Conservation (phyloP, 2,329 filamentous ascomycete species). For the Akanthomyces uredinophilus region DNA sequence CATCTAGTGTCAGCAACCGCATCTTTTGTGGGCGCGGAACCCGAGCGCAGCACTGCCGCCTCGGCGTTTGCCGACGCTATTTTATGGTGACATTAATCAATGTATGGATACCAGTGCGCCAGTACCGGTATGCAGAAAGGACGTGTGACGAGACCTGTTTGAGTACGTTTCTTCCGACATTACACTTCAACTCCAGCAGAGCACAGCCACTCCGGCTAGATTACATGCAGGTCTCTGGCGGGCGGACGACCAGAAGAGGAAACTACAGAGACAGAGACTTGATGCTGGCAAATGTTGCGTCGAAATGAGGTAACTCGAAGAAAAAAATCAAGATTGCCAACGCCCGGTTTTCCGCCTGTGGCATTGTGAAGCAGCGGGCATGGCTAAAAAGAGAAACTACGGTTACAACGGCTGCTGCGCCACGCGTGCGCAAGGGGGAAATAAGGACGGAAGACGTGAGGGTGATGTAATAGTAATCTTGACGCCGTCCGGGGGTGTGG, state of each 20-base stretch:
- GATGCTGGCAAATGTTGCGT: neutral
- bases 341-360: no score
- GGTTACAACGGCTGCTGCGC: constrained; percentile 4
- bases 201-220: neutral
- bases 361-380: neutral
- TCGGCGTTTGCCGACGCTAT: neutral
- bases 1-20: neutral
- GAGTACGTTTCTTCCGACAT: neutral
- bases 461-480: constrained; percentile 1
- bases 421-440: neutral
- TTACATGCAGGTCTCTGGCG: neutral
- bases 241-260: neutral
- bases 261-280: no score
- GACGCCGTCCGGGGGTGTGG: neutral
- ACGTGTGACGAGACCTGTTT: neutral
- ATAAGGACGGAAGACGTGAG: neutral
- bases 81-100: neutral
- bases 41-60: neutral
- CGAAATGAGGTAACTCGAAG: neutral
- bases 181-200: neutral
- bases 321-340: no score
- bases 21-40: constrained; percentile 7
- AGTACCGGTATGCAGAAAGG: no score
- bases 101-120: neutral
- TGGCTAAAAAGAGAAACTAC: neutral